Evolutionary conservation across 2,329 filamentous ascomycete genomes (phyloP), one percentile per base, ranked within the genome.

Genomic region (Coniosporium tulheliwenetii): DNA sequence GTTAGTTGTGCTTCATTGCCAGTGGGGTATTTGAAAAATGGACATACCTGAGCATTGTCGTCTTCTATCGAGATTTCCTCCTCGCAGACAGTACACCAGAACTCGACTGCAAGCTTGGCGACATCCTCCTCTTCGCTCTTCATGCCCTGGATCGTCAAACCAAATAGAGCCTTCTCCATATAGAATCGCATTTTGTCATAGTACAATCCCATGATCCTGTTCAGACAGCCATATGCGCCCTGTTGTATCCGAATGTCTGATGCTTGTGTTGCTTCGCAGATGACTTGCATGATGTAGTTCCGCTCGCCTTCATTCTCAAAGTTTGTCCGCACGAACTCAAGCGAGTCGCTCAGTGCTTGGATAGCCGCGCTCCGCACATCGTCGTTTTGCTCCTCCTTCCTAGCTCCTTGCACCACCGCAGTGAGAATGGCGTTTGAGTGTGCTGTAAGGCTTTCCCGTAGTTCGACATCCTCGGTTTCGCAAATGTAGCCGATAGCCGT

Each of bases 171-270:
- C 76, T 96, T 96, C 72, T 98, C 91, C 91, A 98, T 98, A 70
- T 98, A 98, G 66, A 95, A 98, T 55, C 87, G 81, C 91, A 98
- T 98, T 69, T 95, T 93, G 56, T 98, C 91, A 62, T 98, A 98
- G 72, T 98, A 98, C 47, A 95, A 75, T 45, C 75, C 84, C 91
- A 98, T 98, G 63, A 98, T 96, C 55, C 91, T 79, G 74, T 98
- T 98, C 51, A 98, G 69, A 62, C 91, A 96, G 53, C 91, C 91
- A 60, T 95, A 98, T 36, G 91, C 85, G 45, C 86, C 87, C 60
- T 94, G 85, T 64, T 96, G 87, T 61, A 98, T 93, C 57, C 86
- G 77, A 44, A 75, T 76, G 62, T 98, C 91, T 1, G 82, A 73
- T 52, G 89, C 86, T 67, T 98, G 91, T 41, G 91, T 98, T 52